Base-by-base conservation (phyloP, 129 eudicot genomes). In the Tagetes erecta region DNA sequence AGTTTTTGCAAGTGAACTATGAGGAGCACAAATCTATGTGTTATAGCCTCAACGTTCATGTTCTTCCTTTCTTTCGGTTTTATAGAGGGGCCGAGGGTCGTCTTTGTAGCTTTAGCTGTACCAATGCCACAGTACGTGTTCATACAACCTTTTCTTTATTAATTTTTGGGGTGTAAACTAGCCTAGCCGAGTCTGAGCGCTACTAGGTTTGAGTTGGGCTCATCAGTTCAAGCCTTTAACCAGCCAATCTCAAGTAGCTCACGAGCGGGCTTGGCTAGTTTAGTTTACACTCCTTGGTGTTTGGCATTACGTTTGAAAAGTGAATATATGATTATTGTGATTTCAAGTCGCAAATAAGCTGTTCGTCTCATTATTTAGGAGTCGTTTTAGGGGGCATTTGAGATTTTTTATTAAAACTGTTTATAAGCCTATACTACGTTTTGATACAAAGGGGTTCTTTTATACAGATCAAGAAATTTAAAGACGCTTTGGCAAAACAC, bases 11-110 rank as follows among this genome's bases (percentile, higher is more conserved):
- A 6, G 83, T 90, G 51, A 87, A 90, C 67, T 76, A 90, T 37
- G 96, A 90, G 85, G 88, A 83, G 70, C 93, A 87, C 76, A 90
- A 83, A 57, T 85, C 96, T 50, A 90, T 90, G 96, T 87, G 93
- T 53, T 87, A 87, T 51, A 66, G 89, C 63, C 90, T 87, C 8
- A 78, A 80, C 4, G 93, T 90, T 35, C 93, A 87, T 36, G 96
- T 90, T 50, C 93, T 90, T 20, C 96, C 96, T 64, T 90, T 90
- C 84, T 90, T 90, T 71, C 91, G 96, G 40, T 90, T 90, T 70
- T 90, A 87, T 49, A 87, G 96, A 83, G 96, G 96, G 2, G 91
- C 87, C n/a, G 72, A 83, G 3, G 96, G 96, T 47, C 91, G 91
- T 71, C 81, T 90, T 71, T 87, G 92, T 72, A 87, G 96, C 89